phyloP scores from a whole-genome alignment of 805 yeast species.

The Lipomyces chichibuensis region DNA sequence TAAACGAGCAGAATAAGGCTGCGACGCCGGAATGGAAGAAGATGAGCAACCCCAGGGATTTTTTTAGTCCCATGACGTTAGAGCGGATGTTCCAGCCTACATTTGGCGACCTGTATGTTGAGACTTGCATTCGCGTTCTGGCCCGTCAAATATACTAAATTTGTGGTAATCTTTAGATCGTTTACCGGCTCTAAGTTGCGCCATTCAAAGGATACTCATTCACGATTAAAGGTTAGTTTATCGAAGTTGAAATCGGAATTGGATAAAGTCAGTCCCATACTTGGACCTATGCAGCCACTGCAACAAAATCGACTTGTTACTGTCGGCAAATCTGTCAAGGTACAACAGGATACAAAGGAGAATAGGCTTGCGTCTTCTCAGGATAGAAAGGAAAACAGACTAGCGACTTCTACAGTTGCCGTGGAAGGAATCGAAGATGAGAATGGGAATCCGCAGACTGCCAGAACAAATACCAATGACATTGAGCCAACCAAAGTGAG shows the following conservation, averaged over 20 bases:
- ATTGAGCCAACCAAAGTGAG: constrained; percentile 15
- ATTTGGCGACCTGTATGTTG: constrained; percentile 12
- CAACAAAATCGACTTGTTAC: not conserved
- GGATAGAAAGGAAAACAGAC: not conserved
- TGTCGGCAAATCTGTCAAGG: not conserved
- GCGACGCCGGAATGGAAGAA: constrained; percentile 32
- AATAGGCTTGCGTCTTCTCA: not conserved
- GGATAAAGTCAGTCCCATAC: constrained; percentile 28
- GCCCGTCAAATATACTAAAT: not conserved
- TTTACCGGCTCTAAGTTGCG: constrained; percentile 8
- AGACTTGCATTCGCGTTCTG: not conserved
- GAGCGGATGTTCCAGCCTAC: constrained; percentile 32
- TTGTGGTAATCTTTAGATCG: not conserved
- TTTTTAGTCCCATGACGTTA: constrained; percentile 33
- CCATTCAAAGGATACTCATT: constrained; percentile 9
- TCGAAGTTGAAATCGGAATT: constrained; percentile 19
- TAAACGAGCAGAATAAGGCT: not conserved
- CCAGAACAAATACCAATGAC: not conserved
- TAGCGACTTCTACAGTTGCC: constrained; percentile 2
- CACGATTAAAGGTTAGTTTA: constrained; percentile 13
- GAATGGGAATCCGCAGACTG: not conserved
- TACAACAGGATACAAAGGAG: not conserved
- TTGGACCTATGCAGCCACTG: constrained; percentile 6
- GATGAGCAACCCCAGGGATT: constrained; percentile 17
- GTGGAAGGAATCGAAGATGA: not conserved